These are phyloP conservation scores for Ganoderma sinense DNA, from an alignment of 1,284 basidiomycete species.

Conservation along the genomic window DNA sequence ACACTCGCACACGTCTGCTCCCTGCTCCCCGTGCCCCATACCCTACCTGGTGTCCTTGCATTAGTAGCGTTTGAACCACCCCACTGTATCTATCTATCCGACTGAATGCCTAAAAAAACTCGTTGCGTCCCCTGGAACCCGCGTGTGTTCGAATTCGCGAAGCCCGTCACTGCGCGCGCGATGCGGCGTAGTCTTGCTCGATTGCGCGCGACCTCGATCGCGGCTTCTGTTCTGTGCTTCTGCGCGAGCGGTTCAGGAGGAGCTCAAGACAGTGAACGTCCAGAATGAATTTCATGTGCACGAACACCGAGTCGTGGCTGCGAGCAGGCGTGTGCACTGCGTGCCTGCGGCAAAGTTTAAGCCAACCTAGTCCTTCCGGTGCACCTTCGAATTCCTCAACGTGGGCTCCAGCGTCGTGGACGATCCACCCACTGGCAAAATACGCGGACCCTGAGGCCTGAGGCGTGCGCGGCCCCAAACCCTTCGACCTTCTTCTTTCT, in stretches of 20 bases:
- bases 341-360: background rate
- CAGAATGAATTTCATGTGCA: background rate
- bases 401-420: no score
- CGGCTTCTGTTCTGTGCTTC: background rate
- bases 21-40: slow-evolving; percentile 15
- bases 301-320: background rate
- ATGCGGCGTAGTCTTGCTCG: background rate
- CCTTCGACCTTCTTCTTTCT: background rate
- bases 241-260: background rate
- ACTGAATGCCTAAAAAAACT: background rate
- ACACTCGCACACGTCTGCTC: background rate
- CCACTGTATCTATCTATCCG: slow-evolving; percentile 23
- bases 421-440: background rate
- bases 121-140: background rate
- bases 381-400: no score
- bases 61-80: slow-evolving; percentile 13
- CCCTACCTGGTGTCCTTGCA: slow-evolving; percentile 26
- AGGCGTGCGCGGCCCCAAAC: background rate
- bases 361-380: background rate
- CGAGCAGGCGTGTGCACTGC: background rate
- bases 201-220: slow-evolving; percentile 1
- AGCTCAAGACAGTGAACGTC: background rate
- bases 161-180: background rate
- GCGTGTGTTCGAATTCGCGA: background rate
- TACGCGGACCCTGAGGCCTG: background rate